A percentile compares a stretch with the other conserved stretches of the same genome.
phyloP scores from a whole-genome alignment of 78 protist species.

The Emiliania huxleyi region DNA sequence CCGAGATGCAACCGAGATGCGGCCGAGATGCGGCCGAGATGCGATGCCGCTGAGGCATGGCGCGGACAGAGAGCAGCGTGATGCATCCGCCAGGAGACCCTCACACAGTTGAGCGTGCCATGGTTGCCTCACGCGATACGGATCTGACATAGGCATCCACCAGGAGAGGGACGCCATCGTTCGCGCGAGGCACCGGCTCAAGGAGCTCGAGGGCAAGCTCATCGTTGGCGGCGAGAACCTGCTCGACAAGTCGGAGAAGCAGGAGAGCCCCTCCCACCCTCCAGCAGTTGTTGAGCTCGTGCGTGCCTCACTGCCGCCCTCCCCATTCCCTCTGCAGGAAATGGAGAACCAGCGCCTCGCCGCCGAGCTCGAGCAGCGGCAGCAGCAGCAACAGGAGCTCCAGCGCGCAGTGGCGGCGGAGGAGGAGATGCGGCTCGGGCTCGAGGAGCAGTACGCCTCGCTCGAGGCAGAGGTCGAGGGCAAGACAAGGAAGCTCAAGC shows the following conservation, averaged over 20 bases:
- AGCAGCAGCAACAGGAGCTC: neutral
- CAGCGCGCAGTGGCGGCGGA: neutral
- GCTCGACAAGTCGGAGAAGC: neutral
- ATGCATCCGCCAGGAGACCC: neutral
- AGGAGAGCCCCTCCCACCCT: too few relatives aligned
- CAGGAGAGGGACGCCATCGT: neutral
- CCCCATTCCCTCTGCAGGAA: neutral
- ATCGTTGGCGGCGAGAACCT: slow-evolving; percentile 23
- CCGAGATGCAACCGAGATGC: too few relatives aligned
- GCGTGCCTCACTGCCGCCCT: too few relatives aligned
- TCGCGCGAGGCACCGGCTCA: neutral
- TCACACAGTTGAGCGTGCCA: neutral
- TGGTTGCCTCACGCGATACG: neutral
- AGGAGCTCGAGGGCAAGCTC: slow-evolving; percentile 26
- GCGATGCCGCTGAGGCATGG: too few relatives aligned
- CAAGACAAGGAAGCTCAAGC: slow-evolving; percentile 52
- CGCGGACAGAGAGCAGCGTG: neutral
- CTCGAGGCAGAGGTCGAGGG: slow-evolving; percentile 34
- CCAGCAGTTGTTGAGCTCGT: too few relatives aligned
- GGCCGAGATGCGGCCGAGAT: too few relatives aligned
- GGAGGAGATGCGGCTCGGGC: neutral
- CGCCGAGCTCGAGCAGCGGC: neutral
- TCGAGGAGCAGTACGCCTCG: neutral
- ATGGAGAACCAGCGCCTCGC: neutral
- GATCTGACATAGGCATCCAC: too few relatives aligned